Evolutionary conservation across 176 grass and related monocot genomes (phyloP), one percentile per base, ranked within the genome.

Genomic region (Leersia perrieri): DNA sequence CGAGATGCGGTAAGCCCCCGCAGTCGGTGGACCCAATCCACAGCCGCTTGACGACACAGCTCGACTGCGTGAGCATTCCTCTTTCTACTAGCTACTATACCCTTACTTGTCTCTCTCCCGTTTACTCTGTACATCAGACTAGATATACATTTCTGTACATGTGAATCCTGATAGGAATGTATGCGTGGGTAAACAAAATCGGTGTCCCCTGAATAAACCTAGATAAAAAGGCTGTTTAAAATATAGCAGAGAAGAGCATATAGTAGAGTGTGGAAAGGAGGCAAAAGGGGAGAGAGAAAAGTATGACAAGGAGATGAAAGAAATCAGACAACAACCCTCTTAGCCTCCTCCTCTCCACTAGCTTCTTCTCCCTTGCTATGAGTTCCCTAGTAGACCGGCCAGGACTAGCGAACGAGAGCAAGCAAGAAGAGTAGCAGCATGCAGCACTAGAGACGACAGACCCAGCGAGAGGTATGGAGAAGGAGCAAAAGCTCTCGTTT

Each of bases 291-390:
- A 82, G 64, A 77, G 83, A 72, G 86, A 97, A 84, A 84, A 82
- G 73, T 69, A 72, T 94, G 94, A 94, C 76, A 89, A 90, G 68
- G 82, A 92, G 74, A 72, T 77, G 88, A 92, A 86, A 92, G 82
- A 88, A 92, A 82, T 85, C 76, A 90, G 84, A 90, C 85, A 97
- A 82, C 87, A 87, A 79, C 83, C 86, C 80, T 81, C 86, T 83
- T 49, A 87, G 66, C 79, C 89, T 79, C 72, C 78, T 74, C 79
- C 89, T 61, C 84, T 75, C 78, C 71, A 42, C 80, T 83, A 79
- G 16, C 81, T 42, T 36, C 28, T 73, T 57, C 35, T 80, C 41
- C 51, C 58, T 28, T 38, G 27, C 32, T 60, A 45, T 49, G 75
- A 72, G 75, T 39, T 79, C 75, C 63, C 28, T 72, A 58, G 57